These are phyloP conservation scores for Juglanconis oblonga DNA, from an alignment of 2,329 filamentous ascomycete genomes.

Conservation along the genomic window DNA sequence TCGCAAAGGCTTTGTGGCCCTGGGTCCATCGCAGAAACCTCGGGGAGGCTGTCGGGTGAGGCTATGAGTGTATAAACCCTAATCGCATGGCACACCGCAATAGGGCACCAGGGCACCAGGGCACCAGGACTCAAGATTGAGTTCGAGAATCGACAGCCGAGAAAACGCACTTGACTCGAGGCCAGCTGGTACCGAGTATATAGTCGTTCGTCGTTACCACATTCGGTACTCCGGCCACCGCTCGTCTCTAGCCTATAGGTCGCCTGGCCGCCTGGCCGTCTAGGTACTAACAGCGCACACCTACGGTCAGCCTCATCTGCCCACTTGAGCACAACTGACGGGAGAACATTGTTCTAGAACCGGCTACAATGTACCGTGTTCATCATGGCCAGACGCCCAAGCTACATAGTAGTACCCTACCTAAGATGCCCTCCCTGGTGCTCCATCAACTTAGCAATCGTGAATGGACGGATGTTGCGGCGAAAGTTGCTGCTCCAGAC, in stretches of 20 bases:
- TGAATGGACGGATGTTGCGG: background rate
- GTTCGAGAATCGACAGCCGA: too few relatives aligned
- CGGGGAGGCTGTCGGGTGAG: too few relatives aligned
- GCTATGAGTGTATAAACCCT: too few relatives aligned
- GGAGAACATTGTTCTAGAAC: background rate
- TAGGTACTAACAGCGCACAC: background rate
- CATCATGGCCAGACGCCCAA: too few relatives aligned
- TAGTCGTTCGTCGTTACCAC: background rate
- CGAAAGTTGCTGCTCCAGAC: background rate
- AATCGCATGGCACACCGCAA: too few relatives aligned
- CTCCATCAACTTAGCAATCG: too few relatives aligned
- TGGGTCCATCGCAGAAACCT: too few relatives aligned
- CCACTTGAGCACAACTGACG: background rate
- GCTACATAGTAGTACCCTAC: too few relatives aligned
- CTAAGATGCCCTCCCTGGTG: too few relatives aligned
- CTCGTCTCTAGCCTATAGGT: background rate
- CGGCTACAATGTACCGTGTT: background rate
- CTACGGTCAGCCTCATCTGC: background rate
- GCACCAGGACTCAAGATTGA: too few relatives aligned
- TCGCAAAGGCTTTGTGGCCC: too few relatives aligned
- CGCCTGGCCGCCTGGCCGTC: background rate
- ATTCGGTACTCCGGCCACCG: constrained; percentile 15
- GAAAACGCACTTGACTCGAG: background rate
- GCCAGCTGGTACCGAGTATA: background rate
- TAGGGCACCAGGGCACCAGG: too few relatives aligned